Evolutionary conservation across 2,329 filamentous ascomycete genomes (phyloP).

Genomic region (Penicillium sp.): DNA sequence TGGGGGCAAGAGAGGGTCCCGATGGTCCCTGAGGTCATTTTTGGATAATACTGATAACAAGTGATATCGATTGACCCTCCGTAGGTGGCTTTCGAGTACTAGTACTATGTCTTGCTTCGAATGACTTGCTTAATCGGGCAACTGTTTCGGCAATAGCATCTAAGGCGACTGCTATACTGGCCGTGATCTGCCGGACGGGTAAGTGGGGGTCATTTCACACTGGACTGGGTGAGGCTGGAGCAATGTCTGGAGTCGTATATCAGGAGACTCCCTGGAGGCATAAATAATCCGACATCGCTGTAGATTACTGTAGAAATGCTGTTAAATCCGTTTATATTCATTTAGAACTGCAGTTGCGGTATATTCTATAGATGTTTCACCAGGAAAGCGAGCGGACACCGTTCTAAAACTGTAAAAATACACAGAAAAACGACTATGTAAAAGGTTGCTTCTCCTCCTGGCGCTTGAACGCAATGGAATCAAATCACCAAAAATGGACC

Average conservation of each 20-base stretch:
- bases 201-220: conserved; percentile 30
- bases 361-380: background rate
- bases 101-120: conserved; percentile 37
- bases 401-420: background rate
- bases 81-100: conserved; percentile 43
- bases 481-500: conserved; percentile 4
- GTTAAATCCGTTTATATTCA: too few relatives aligned
- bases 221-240: background rate
- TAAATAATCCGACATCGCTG: background rate
- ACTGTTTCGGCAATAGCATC: conserved; percentile 33
- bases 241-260: background rate
- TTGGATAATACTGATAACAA: background rate
- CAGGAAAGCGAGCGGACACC: background rate
- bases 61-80: conserved; percentile 35
- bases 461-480: conserved; percentile 16
- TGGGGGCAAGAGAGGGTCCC: too few relatives aligned
- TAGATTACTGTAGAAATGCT: background rate
- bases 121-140: conserved; percentile 35
- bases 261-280: background rate
- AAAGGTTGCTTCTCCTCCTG: background rate
- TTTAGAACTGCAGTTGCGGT: background rate
- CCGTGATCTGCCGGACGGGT: conserved; percentile 45
- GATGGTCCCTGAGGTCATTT: too few relatives aligned
- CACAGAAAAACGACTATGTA: background rate
- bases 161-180: conserved; percentile 24